Evolutionary conservation across 1,284 basidiomycete species (phyloP).

Genomic region (Cryptococcus maquisensis): DNA sequence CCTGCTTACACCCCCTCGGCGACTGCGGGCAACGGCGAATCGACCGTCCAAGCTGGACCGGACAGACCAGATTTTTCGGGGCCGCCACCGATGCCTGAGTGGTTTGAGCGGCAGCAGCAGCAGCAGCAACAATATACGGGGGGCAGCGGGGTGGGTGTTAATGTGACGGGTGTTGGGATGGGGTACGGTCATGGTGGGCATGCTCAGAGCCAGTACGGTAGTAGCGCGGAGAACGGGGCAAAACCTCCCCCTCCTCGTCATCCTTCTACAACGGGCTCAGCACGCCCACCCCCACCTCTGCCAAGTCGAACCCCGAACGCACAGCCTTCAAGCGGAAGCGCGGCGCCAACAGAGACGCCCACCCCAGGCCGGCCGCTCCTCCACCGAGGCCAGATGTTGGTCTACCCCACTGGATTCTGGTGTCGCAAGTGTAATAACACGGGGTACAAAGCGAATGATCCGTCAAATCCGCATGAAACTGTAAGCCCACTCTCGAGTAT

Average conservation of each 20-base stretch:
- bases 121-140: no score
- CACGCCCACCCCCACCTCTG: not conserved
- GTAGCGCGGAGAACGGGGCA: not conserved
- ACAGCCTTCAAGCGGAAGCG: slow-evolving; percentile 11
- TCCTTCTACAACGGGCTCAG: slow-evolving; percentile 4
- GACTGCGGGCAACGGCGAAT: slow-evolving; percentile 2
- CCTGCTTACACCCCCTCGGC: slow-evolving; percentile 17
- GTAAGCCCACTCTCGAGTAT: slow-evolving; percentile 16
- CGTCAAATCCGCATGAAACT: slow-evolving; percentile 34
- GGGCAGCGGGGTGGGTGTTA: slow-evolving; percentile 10
- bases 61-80: slow-evolving; percentile 42
- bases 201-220: not conserved
- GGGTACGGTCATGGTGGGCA: slow-evolving; percentile 28
- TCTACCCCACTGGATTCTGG: slow-evolving; percentile 40
- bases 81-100: slow-evolving; percentile 43
- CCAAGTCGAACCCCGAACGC: not conserved
- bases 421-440: slow-evolving; percentile 48
- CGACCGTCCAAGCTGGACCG: slow-evolving; percentile 33
- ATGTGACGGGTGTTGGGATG: slow-evolving; percentile 34
- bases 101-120: slow-evolving; percentile 10
- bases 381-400: slow-evolving; percentile 36
- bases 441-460: slow-evolving; percentile 45
- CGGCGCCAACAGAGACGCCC: slow-evolving; percentile 38
- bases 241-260: slow-evolving; percentile 18
- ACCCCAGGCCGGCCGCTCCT: slow-evolving; percentile 44